These are phyloP conservation scores for Theobroma cacao DNA, from an alignment of 345 rosid species.

Conservation along the genomic window DNA sequence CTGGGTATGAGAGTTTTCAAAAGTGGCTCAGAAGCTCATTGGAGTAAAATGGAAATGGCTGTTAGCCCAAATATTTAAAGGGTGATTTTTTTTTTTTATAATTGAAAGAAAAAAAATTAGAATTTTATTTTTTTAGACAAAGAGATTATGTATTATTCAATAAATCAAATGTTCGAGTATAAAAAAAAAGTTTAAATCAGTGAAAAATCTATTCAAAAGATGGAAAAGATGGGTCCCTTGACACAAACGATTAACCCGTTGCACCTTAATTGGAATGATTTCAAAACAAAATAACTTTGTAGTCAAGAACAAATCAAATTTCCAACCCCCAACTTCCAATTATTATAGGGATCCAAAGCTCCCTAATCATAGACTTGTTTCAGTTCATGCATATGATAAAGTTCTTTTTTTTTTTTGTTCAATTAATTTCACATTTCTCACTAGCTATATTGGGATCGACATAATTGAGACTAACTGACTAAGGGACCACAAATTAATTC, in stretches of 20 bases:
- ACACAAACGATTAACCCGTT: background rate
- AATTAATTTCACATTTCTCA: conserved; percentile 6
- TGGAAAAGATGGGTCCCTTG: too few species aligned
- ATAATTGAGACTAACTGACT: background rate
- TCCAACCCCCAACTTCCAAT: background rate
- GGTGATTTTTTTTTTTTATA: background rate
- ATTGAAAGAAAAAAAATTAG: too few species aligned
- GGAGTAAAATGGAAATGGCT: too few species aligned
- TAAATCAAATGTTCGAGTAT: too few species aligned
- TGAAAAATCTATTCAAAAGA: too few species aligned
- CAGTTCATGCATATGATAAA: background rate
- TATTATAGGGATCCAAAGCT: background rate
- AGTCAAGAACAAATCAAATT: background rate
- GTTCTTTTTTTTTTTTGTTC: background rate
- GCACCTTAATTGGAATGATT: background rate
- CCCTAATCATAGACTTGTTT: background rate
- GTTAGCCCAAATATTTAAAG: too few species aligned
- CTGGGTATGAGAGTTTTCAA: too few species aligned
- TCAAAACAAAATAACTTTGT: background rate
- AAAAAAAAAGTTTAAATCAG: too few species aligned
- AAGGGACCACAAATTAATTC: conserved; percentile 4
- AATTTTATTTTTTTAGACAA: too few species aligned
- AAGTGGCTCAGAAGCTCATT: too few species aligned
- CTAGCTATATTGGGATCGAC: background rate
- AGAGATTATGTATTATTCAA: too few species aligned